These are phyloP conservation scores for Acrocalymma vagum DNA, from an alignment of 2,329 filamentous ascomycete species.

Conservation along the genomic window DNA sequence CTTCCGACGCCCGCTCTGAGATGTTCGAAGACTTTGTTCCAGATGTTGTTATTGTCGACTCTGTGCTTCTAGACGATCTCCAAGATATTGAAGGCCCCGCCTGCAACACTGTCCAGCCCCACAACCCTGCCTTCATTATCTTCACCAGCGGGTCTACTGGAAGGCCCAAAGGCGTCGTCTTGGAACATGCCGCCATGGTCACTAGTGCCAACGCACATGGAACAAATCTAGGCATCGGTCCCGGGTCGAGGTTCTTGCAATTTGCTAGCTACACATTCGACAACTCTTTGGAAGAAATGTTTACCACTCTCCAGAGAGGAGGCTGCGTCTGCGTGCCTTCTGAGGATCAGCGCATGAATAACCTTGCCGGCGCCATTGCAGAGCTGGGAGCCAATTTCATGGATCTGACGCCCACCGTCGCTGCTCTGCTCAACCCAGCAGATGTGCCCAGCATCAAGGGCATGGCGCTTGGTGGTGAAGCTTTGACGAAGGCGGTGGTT, in stretches of 20 bases:
- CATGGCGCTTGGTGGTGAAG: slow-evolving; percentile 56
- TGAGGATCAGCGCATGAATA: slow-evolving; percentile 62
- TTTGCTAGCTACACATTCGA: slow-evolving; percentile 63
- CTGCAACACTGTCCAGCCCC: slow-evolving; percentile 27
- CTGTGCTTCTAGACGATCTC: slow-evolving; percentile 45
- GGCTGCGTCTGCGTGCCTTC: slow-evolving; percentile 64
- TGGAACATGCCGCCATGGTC: slow-evolving; percentile 41
- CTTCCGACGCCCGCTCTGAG: slow-evolving; percentile 46
- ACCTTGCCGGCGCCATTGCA: slow-evolving; percentile 54
- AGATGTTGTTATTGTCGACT: slow-evolving; percentile 45
- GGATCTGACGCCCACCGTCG: slow-evolving; percentile 68
- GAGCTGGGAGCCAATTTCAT: slow-evolving; percentile 38
- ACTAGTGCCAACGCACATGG: slow-evolving; percentile 42
- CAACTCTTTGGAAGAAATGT: slow-evolving; percentile 64
- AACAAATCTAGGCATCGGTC: slow-evolving; percentile 31
- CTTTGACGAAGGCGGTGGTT: slow-evolving; percentile 42
- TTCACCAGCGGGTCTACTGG: slow-evolving; percentile 45
- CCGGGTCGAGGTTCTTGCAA: slow-evolving; percentile 43
- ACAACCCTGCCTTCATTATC: slow-evolving; percentile 41
- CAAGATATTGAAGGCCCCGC: slow-evolving; percentile 17
- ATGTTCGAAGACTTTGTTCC: slow-evolving; percentile 53
- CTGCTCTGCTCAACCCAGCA: slow-evolving; percentile 55
- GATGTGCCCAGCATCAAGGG: slow-evolving; percentile 55
- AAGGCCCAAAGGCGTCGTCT: slow-evolving; percentile 42
- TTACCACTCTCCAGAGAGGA: slow-evolving; percentile 61